Base-by-base conservation (phyloP, 2,329 filamentous ascomycete species). In the Aspergillus sp. region DNA sequence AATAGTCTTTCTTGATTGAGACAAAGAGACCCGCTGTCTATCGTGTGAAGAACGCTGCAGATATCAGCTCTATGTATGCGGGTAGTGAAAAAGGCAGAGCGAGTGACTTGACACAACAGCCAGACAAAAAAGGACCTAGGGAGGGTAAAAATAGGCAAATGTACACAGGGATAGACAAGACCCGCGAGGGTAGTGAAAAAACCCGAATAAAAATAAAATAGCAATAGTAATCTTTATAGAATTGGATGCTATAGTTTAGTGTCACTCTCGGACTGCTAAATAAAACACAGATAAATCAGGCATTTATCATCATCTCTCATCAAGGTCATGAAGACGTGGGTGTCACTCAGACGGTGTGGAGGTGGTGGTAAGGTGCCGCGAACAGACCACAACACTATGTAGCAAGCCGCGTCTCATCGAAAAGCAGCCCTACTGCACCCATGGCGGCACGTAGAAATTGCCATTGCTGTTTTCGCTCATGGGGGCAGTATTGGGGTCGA, bases 241-340 rank as follows among this genome's bases (percentile, higher is more conserved):
- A 73, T 74, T 72, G 61, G 64, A 70, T 68, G 65, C 69, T 72
- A 73, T 70, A 69, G 58, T 68, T 63, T 68, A 67, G 63, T 70
- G 71, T 71, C 69, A 70, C 65, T 73, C 51, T 70, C 50, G 57
- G 59, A 66, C 62, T 61, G 61, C 69, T 72, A 74, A 75, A 74
- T 72, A 55, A 63, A 71, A 72, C 65, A 71, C 60, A 53, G 62
- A 63, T 50, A 72, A 69, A 71, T 65, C 65, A 73, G 68, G 72
- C 70, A 75, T 74, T 73, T 74, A 75, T 76, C 75, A 76, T 78
- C 75, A 78, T 78, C 75, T 76, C 75, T 78, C 75, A 76, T 78
- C 75, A 78, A 68, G 72, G 75, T 76, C 74, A 68, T 78, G 62
- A 76, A 75, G 74, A 67, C 66, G 64, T 52, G 45, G 58, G 58